Percentiles rank a stretch among this genome's conserved stretches.
Conservation (phyloP, 169 alveolate species). For the Besnoitia besnoiti region DNA sequence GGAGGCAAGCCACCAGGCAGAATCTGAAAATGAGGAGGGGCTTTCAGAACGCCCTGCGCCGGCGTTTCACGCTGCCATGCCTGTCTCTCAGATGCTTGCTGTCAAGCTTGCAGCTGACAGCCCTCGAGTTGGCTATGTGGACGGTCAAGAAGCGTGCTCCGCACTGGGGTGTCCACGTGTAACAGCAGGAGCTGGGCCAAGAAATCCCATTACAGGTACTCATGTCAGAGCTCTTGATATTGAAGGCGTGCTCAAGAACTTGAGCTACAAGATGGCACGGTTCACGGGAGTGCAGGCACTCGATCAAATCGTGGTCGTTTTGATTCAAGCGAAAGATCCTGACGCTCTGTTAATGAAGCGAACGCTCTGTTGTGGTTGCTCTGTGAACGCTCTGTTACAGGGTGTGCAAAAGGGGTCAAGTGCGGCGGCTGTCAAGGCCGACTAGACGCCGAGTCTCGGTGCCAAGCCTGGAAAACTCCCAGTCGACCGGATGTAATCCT, state of each 20-base stretch:
- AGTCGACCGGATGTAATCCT: constrained; percentile 3
- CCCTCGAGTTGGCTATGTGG: constrained; percentile 12
- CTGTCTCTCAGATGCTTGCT: background rate
- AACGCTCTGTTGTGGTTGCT: too few relatives aligned
- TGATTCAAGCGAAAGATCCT: too few relatives aligned
- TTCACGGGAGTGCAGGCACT: too few relatives aligned
- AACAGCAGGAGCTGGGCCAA: background rate
- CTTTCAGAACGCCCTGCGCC: background rate
- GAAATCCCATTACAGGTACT: background rate
- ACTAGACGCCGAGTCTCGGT: constrained; percentile 7
- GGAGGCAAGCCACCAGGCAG: background rate
- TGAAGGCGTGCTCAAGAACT: too few relatives aligned
- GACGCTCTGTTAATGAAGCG: too few relatives aligned
- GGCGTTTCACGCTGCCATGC: background rate
- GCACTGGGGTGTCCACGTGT: background rate
- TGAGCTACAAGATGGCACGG: too few relatives aligned
- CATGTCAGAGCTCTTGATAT: too few relatives aligned
- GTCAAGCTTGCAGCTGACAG: background rate
- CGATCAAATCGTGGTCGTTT: too few relatives aligned
- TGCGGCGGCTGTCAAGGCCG: background rate
- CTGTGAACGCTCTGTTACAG: background rate
- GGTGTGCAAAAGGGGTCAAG: constrained; percentile 9
- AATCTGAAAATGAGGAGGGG: background rate
- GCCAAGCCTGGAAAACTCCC: constrained; percentile 38
- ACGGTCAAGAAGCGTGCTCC: constrained; percentile 14